phyloP scores from a whole-genome alignment of 768 basidiomycete species.

The Trametopsis cervina region DNA sequence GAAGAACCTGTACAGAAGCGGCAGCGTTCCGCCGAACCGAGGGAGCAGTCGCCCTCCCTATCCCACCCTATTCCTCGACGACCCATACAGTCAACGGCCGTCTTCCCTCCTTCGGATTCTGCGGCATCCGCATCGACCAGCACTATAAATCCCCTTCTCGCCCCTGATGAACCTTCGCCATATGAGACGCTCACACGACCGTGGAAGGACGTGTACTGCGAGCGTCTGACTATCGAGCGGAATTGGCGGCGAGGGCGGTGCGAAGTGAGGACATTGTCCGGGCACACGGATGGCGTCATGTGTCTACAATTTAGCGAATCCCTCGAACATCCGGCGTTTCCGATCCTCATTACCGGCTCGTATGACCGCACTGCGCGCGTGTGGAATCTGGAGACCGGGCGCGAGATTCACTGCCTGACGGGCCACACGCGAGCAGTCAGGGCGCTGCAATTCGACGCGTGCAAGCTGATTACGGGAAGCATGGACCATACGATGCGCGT shows the following conservation, averaged over 20 bases:
- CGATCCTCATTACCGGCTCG: conserved; percentile 94
- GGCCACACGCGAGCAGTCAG: conserved; percentile 93
- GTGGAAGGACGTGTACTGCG: conserved; percentile 98
- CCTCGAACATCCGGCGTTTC: conserved; percentile 75
- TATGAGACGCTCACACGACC: conserved; percentile 60
- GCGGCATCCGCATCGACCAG: conserved; percentile 1
- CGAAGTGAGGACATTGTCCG: conserved; percentile 76
- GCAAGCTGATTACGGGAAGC: conserved; percentile 89
- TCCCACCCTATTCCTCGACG: conserved; percentile 8
- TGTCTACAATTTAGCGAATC: conserved; percentile 93
- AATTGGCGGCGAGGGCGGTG: conserved; percentile 96
- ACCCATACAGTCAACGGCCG: conserved; percentile 12
- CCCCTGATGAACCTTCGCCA: conserved; percentile 11
- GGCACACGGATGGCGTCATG: conserved; percentile 95
- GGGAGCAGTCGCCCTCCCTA: not conserved
- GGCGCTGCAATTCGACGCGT: conserved; percentile 91
- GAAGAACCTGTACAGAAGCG: conserved; percentile 42
- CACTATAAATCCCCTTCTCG: conserved; percentile 22
- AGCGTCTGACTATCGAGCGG: conserved; percentile 93
- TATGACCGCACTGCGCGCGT: conserved; percentile 93
- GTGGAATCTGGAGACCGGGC: conserved; percentile 94
- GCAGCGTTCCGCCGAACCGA: conserved; percentile 32
- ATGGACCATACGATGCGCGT: conserved; percentile 96
- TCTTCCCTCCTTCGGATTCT: conserved; percentile 8
- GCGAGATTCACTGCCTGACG: conserved; percentile 71